Base-by-base conservation (phyloP, 129 eudicot genomes). In the Scalesia atractyloides region DNA sequence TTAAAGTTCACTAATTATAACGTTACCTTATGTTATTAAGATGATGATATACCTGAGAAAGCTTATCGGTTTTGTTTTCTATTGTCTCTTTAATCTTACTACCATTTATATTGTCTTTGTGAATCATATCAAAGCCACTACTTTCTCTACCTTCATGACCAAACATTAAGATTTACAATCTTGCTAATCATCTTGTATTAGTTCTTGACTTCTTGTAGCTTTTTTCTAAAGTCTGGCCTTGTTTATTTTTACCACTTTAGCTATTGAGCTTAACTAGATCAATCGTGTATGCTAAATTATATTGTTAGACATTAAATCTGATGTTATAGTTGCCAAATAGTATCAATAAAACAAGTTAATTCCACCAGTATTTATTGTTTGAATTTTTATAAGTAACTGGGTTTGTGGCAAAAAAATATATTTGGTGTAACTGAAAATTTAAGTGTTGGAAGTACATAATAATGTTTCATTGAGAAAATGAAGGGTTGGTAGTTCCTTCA, bases 341-440 rank as follows among this genome's bases (percentile, higher is more conserved):
- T 34, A 34, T 73, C 52, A 49, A 14, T 52, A 26, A 75, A 17
- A 76, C n/a, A 54, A 56, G 59, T 30, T 30, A 30, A 30, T 2
- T 30, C 4, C 34, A 30, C 34, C 4, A 30, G 34, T 30, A 30
- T 30, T 2, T 30, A 30, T 30, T 30, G 34, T 30, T 30, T 2
- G 34, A 30, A 30, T 30, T 30, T 24, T 24, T 30, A 30, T 2
- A 30, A 30, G 34, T 30, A 30, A 30, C 34, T 30, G 34, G 5
- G 34, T 30, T 30, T 4, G 34, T 30, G 34, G 34, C 34, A 48
- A 75, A 54, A 24, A 50, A 44, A 33, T 33, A 9, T 7, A 9
- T 44, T 62, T n/a, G 11, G 15, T 20, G 22, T 73, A 34, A 34
- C 19, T 48, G 63, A 49, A 34, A 39, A 17, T 14, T 33, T 11